Percentiles rank a stretch among this genome's conserved stretches.
Evolutionary conservation across 768 basidiomycete species (phyloP).

Genomic region (Phaffia australis): DNA sequence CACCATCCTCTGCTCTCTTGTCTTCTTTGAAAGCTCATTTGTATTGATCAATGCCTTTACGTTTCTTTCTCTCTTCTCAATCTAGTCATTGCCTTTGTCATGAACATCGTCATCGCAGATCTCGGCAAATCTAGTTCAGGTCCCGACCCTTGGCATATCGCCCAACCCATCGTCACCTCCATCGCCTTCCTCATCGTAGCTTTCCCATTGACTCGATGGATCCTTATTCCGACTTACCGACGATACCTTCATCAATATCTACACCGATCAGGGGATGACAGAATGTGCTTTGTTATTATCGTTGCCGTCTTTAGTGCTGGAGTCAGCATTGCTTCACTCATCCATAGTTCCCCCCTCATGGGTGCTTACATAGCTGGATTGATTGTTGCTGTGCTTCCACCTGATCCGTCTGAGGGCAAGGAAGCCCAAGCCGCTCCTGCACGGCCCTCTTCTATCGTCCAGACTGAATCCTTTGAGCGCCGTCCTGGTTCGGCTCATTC

Average conservation of each 20-base stretch:
- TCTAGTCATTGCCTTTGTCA: no score
- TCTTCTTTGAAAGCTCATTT: background rate
- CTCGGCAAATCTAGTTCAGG: background rate
- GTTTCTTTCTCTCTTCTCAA: no score
- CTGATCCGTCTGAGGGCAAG: background rate
- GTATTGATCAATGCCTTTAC: background rate
- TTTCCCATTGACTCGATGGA: background rate
- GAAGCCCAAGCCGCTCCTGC: background rate
- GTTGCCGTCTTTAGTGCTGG: background rate
- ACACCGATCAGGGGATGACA: constrained; percentile 26
- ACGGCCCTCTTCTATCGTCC: background rate
- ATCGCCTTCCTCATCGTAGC: background rate
- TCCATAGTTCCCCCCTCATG: constrained; percentile 51
- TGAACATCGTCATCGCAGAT: no score
- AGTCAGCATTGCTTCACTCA: constrained; percentile 38
- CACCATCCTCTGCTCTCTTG: background rate
- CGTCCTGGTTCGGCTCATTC: constrained; percentile 34
- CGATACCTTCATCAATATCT: constrained; percentile 36
- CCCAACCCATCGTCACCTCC: background rate
- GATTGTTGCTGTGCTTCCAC: constrained; percentile 39
- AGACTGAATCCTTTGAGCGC: constrained; percentile 20
- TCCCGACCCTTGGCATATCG: background rate
- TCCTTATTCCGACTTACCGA: background rate
- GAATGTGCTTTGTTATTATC: constrained; percentile 22
- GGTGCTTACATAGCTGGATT: constrained; percentile 55